A percentile compares a stretch with the other conserved stretches of the same genome.
These are phyloP conservation scores for Alternaria postmessia DNA, from an alignment of 2,329 filamentous ascomycete species.

Conservation along the genomic window DNA sequence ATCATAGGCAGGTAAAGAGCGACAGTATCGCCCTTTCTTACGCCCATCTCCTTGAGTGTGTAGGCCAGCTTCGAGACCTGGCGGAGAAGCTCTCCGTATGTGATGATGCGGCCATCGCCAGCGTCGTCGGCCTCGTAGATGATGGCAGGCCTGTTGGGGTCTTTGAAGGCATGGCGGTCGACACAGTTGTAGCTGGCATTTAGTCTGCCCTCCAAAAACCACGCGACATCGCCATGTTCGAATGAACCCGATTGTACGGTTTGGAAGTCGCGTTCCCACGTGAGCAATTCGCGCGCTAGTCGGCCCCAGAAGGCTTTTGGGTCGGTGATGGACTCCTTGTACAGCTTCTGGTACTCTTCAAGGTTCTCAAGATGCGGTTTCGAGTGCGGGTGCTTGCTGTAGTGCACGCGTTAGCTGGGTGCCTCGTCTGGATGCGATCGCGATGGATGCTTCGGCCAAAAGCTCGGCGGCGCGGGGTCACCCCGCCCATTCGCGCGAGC, in stretches of 20 bases:
- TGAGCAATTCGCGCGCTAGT: conserved; percentile 85
- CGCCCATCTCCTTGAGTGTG: conserved; percentile 92
- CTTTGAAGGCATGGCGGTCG: conserved; percentile 93
- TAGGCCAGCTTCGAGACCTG: conserved; percentile 89
- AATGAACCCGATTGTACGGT: conserved; percentile 84
- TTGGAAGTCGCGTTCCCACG: conserved; percentile 90
- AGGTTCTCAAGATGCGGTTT: conserved; percentile 67
- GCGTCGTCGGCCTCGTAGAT: conserved; percentile 98
- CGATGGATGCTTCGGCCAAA: conserved; percentile 10
- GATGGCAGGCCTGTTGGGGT: conserved; percentile 92
- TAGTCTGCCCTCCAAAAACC: conserved; percentile 92
- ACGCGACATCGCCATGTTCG: conserved; percentile 81
- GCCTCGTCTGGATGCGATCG: conserved; percentile 3
- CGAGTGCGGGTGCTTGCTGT: conserved; percentile 65
- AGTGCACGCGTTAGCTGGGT: conserved; percentile 20
- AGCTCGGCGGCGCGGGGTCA: conserved; percentile 41
- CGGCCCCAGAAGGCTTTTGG: conserved; percentile 90
- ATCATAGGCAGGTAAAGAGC: conserved; percentile 99
- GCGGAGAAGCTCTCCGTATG: conserved; percentile 90
- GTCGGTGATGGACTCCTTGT: conserved; percentile 85
- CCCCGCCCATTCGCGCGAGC: conserved; percentile 38
- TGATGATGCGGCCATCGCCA: conserved; percentile 84
- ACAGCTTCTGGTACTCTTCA: conserved; percentile 70
- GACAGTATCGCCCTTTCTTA: conserved; percentile 96
- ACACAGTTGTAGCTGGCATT: conserved; percentile 98